Evolutionary conservation across 331 rosid genomes (phyloP), one percentile per base, ranked within the genome.

Genomic region (Malus hybrid): DNA sequence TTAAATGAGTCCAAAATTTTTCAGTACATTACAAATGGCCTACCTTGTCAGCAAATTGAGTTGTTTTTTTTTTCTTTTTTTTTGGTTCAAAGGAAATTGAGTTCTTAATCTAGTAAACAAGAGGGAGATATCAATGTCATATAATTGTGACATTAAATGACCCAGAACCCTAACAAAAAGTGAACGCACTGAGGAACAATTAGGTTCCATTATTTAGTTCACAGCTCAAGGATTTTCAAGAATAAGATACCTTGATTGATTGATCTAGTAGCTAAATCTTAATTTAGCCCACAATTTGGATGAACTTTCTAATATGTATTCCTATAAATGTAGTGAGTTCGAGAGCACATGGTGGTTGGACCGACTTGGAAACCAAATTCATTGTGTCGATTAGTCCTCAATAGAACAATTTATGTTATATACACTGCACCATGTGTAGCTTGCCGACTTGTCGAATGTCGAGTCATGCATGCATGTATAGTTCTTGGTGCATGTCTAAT

Each of bases 401-500:
- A 34, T 14, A 57, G n/a, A 7, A 53, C 20, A 44, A 68, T 68
- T 68, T 68, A 22, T 68, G 72, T 68, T n/a, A 13, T 14, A 13
- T 44, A 42, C 57, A 42, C 7, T 14, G 44, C 2, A 24, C 72
- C 70, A 68, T 76, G 69, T 76, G 80, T 63, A 14, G 66, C 75
- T 42, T 60, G 72, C 63, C 69, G 80, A 68, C 75, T 39, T 77
- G 53, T 68, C 58, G 36, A 68, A 44, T 67, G 33, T 26, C 62
- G 24, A 29, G 46, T 42, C 63, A 48, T 46, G 46, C 50, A n/a
- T 18, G 30, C 30, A 24, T 13, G 1, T 13, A 30, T 18, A 33
- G 70, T 53, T 11, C 28, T 77, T 60, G 69, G 75, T 77, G 67
- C 60, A 61, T 29, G 74, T 76, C 80, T 65, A 60, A 68, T 72